Base-by-base conservation (phyloP, 345 rosid genomes). In the Corymbia maculata region DNA sequence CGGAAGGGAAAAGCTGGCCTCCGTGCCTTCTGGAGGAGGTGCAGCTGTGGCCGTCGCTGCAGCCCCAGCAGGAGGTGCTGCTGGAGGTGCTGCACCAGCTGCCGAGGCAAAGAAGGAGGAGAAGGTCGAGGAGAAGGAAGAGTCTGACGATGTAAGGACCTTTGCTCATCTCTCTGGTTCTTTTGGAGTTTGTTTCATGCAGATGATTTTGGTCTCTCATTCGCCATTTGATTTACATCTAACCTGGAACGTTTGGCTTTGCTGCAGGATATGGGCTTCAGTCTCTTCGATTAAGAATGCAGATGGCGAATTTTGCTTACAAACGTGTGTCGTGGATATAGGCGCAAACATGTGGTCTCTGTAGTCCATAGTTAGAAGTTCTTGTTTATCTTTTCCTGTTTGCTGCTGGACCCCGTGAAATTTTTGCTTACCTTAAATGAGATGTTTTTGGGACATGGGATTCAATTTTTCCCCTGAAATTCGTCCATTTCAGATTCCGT, bases 1-100 rank as follows among this genome's bases (percentile, higher is more conserved):
- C 3, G 99, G 99, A 30, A 91, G 96, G 93, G 98, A 96, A 92
- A 97, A 96, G 92, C 82, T 96, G 87, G 96, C 98, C 85, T 94
- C 97, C 1, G 97, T 96, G 0, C 98, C 98, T 5, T 88, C 91
- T 1, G 97, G 96, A 30, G 97, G 97, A 16, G 92, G 93, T 88
- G 97, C 89, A 36, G 95, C 84, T 14, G 95, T 91, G 85, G 95
- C 90, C 12, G 92, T 88, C 0, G 89, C 93, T 32, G 91, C 93
- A 11, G 85, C 94, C 44, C 91, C 93, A 16, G 79, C 92, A 51
- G 94, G 92, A 13, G 92, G 91, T 1, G 94, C 89, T 1, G 91
- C 87, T 6, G 94, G 93, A 61, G 91, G 90, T 1, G 93, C 93
- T 2, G 93, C 95, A 1, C 95, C 95, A 1, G 94, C 95, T n/a